Base-by-base conservation (phyloP, 305 asterid genomes). In the Fraxinus nigra region DNA sequence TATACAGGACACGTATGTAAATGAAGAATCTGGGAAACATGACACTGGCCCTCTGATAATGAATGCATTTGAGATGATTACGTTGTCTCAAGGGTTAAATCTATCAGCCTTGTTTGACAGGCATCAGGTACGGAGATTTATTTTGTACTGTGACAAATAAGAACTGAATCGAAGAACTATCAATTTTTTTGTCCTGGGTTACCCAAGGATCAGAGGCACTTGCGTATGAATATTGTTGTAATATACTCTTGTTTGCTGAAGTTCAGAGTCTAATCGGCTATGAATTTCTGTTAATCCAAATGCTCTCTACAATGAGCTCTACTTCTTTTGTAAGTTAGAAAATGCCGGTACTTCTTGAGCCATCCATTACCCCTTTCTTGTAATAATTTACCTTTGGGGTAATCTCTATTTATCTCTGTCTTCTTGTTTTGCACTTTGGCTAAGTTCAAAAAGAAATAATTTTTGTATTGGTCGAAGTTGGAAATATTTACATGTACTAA, bases 51-150 rank as follows among this genome's bases (percentile, higher is more conserved):
- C 99, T 70, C 87, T 93, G 84, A 80, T 90, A 78, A 94, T 96
- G 98, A 96, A 96, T 87, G 99, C 99, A 13, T 94, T 96, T 87
- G 98, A 94, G 91, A 93, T 96, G 98, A 96, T 96, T 65, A 93
- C 99, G 67, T 92, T 96, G 75, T 96, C 99, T 77, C 99, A 96
- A 86, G 99, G 99, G 77, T 87, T 96, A 85, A 93, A 96, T 87
- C 90, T 96, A 80, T 93, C 98, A 14, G 94, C 98, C 65, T 89
- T 96, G 89, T 96, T 96, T 88, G 99, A 96, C 81, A 87, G 98
- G 90, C 94, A 93, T 69, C 98, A 92, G 97, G 98, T 94, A 90
- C 81, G 54, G 30, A 37, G 28, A 61, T 79, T 22, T 22, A 69
- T 56, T 74, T 37, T 14, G 16, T 34, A 16, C 75, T 3, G 7